Base-by-base conservation (phyloP, 2,329 filamentous ascomycete species). In the Pseudocercospora pini-densiflorae region DNA sequence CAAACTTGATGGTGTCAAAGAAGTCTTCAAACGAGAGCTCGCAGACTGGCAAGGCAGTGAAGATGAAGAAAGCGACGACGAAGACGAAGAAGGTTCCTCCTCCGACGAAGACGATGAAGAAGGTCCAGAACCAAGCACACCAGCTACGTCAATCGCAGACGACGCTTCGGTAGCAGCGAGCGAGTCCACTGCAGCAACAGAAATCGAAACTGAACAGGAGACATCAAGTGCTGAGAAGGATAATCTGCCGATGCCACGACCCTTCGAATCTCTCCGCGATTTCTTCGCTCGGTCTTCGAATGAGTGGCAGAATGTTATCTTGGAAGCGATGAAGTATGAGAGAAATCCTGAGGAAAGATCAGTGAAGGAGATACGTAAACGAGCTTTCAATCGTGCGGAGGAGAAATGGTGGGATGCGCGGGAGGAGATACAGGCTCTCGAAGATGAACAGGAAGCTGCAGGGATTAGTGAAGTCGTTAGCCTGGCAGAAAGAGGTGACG, bases 371-470 rank as follows among this genome's bases (percentile, higher is more conserved):
- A 89, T 98, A 74, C 93, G 97, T 79, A 91, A 94, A 74, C 89
- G 89, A 77, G 95, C 93, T 0, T 99, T 97, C 78, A 90, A 93
- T 76, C 86, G 93, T 70, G 94, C 94, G 47, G 95, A 99, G 80
- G 92, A 94, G 81, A 97, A 97, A 79, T 99, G 95, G 95, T 99
- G 95, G 95, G 95, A 97, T 83, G 93, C 91, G 77, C 87, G 95
- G 73, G 95, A 99, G 82, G 94, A 98, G 81, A 92, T 99, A 71
- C 91, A 90, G 62, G 91, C 89, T 6, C 80, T 98, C 75, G 95
- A 99, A 80, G 94, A 97, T 80, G 94, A 97, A 82, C 93, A 98
- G 82, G 94, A 97, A 80, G 94, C 92, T 58, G 92, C 93, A 36
- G 94, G 95, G 9, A 97, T 98, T 78, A 92, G 93, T 16, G 95